Evolutionary conservation across 805 yeast species (phyloP), one percentile per base, ranked within the genome.

Genomic region (Metschnikowia kofuensis): DNA sequence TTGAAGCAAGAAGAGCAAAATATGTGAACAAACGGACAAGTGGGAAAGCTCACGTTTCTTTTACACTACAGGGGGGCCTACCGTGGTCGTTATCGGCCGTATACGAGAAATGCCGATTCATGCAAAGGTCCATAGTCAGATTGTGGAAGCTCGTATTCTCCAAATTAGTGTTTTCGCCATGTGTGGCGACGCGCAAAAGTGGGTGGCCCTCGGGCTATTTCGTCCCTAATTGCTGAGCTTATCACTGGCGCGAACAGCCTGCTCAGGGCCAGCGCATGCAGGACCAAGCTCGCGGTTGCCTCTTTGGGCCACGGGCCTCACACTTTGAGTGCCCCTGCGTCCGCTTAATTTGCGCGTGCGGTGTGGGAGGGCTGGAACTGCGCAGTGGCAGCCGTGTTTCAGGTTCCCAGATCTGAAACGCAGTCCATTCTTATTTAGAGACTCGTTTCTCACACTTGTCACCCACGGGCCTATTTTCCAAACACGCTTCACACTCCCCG

Each of bases 351-450:
- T 13, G 44, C 39, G 48, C 41, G 45, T 44, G 34, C 30, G 31
- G 35, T 40, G 49, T 46, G 48, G 49, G 48, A 42, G 38, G 48
- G 31, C 42, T 31, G 35, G 52, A 40, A 16, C 15, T 40, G 52
- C 50, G 47, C 48, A 31, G 50, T 39, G 40, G 43, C 45, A 47
- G 47, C 41, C 42, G 48, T 52, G 57, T 54, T 54, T 54, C 57
- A 54, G 52, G 38, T 49, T 36, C 35, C 38, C 40, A 14, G 29
- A 50, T 34, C 54, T 54, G 56, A 54, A 54, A 54, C 58, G 36
- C 35, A 38, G 52, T 39, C 50, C 43, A 31, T 37, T 35, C 50
- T 43, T 51, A 48, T 54, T 50, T 54, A 49, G 56, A 34, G 47
- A 13, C 51, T 45, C 16, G 29, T 37, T 34, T 40, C 43, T 42